Conservation (phyloP, 768 basidiomycete species). For the Holtermannia corniformis region DNA sequence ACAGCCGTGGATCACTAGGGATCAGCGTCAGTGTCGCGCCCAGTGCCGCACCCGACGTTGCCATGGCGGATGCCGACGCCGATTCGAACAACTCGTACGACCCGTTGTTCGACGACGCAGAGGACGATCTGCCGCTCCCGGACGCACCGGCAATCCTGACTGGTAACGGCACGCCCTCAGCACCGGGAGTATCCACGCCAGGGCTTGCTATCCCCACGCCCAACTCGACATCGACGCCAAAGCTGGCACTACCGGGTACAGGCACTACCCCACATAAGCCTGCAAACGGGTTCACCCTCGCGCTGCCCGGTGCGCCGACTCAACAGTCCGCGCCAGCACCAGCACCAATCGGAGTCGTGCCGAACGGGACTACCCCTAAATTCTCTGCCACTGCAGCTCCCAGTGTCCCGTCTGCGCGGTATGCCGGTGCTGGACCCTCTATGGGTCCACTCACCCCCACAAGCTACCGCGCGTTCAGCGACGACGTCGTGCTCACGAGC, state of each 20-base stretch:
- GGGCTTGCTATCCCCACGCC: neutral
- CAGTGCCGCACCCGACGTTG: conserved; percentile 3
- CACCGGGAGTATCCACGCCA: no score
- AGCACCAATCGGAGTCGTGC: neutral
- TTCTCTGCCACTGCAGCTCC: neutral
- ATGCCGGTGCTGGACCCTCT: conserved; percentile 12
- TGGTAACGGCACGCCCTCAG: conserved; percentile 7
- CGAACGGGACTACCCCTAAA: neutral
- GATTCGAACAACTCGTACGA: conserved; percentile 76
- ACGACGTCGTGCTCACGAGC: conserved; percentile 77
- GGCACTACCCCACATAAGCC: neutral
- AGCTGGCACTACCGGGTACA: conserved; percentile 14
- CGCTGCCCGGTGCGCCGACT: conserved; percentile 6
- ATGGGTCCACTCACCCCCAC: conserved; percentile 51
- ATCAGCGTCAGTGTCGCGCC: neutral
- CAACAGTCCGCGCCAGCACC: conserved; percentile 11
- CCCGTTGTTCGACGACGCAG: conserved; percentile 79
- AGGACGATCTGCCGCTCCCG: conserved; percentile 45
- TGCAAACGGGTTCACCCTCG: conserved; percentile 11
- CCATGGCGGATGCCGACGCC: conserved; percentile 45
- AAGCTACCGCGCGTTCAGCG: conserved; percentile 58
- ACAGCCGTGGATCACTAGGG: no score
- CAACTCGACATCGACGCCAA: conserved; percentile 2
- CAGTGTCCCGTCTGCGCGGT: conserved; percentile 5
- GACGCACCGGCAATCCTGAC: conserved; percentile 5